Percentiles rank a stretch among this genome's conserved stretches.
Conservation (phyloP, 2,329 filamentous ascomycete genomes). For the Penicillium sclerotiorum region DNA sequence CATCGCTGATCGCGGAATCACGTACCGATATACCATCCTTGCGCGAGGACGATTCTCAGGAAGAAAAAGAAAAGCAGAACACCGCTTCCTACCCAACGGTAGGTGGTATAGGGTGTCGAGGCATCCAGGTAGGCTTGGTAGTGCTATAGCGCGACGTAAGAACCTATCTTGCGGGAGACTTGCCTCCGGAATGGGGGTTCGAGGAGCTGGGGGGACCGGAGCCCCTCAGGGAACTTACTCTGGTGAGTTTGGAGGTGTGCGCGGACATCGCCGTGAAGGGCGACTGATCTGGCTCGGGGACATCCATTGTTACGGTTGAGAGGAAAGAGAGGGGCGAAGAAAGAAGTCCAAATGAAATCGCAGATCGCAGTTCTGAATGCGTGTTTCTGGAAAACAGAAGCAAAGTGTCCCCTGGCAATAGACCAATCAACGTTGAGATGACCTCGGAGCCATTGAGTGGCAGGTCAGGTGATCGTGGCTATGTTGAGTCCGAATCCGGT, state of each 20-base stretch:
- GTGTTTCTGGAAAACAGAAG: constrained; percentile 28
- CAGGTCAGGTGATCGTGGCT: constrained; percentile 5
- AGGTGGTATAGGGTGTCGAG: constrained; percentile 83
- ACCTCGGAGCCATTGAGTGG: background rate
- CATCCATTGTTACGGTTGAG: constrained; percentile 67
- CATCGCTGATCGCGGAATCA: background rate
- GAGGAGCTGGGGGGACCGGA: background rate
- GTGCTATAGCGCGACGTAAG: constrained; percentile 59
- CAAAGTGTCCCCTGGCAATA: constrained; percentile 38
- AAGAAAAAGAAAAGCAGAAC: constrained; percentile 78
- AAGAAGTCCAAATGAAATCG: constrained; percentile 18
- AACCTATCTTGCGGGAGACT: background rate
- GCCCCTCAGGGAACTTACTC: constrained; percentile 39
- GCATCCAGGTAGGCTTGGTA: constrained; percentile 95
- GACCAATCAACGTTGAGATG: constrained; percentile 19
- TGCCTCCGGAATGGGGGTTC: constrained; percentile 1
- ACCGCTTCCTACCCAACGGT: constrained; percentile 88
- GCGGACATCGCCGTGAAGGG: constrained; percentile 87
- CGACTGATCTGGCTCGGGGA: constrained; percentile 82
- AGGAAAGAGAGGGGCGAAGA: constrained; percentile 7
- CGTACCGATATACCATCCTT: constrained; percentile 98
- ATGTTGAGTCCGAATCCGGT: too few species aligned
- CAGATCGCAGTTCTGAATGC: constrained; percentile 25
- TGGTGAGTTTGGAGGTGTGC: constrained; percentile 64
- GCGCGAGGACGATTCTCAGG: constrained; percentile 82